Conservation (phyloP, 257 asterid species). For the Jaltomata sinuosa region DNA sequence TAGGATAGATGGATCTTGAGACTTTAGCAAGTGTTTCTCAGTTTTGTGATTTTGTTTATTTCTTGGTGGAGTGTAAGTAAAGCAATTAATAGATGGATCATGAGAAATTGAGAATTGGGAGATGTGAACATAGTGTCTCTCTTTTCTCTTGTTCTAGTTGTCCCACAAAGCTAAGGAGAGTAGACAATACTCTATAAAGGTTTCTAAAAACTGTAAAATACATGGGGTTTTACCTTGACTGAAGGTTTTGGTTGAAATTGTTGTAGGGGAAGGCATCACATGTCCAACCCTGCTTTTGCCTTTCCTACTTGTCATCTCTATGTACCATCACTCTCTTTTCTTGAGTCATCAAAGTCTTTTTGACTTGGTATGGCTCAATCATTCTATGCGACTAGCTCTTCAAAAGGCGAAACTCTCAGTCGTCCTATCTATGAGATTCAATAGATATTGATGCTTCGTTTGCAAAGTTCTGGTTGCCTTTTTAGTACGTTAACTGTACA, state of each 20-base stretch:
- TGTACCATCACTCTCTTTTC: neutral
- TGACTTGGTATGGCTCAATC: neutral
- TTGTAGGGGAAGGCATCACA: neutral
- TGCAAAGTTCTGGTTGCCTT: neutral
- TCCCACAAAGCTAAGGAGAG: neutral
- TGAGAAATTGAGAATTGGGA: neutral
- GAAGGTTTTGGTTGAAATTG: neutral
- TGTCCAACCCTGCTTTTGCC: neutral
- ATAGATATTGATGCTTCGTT: neutral
- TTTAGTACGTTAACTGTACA: neutral
- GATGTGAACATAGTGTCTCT: neutral
- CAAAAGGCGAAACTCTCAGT: neutral
- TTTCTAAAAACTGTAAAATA: neutral
- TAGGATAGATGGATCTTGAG: neutral
- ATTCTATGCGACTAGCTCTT: neutral
- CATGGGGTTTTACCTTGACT: neutral
- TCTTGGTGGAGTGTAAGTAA: neutral
- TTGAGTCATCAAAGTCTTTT: neutral
- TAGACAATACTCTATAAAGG: neutral
- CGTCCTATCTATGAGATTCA: neutral
- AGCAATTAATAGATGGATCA: neutral
- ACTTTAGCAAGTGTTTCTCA: neutral
- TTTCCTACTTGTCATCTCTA: neutral
- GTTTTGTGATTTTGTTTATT: neutral
- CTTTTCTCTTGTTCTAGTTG: neutral